Evolutionary conservation across 73 alveolate genomes (phyloP).

Genomic region (Breviolum minutum): DNA sequence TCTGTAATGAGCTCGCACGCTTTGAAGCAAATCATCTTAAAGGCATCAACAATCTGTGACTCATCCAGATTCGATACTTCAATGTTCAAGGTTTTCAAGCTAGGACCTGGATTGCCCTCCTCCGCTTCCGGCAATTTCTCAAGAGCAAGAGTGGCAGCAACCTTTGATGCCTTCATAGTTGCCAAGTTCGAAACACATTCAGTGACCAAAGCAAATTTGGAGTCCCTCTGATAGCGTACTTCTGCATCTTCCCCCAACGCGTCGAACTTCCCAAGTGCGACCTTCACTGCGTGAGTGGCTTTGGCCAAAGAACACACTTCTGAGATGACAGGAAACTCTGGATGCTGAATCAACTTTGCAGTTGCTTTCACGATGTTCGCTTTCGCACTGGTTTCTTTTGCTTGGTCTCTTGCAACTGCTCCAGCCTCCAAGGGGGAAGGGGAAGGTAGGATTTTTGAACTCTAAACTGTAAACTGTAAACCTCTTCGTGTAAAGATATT

Average conservation of each 20-base stretch:
- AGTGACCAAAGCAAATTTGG: background rate
- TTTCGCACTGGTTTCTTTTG: background rate
- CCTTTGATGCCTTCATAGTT: background rate
- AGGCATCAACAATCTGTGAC: background rate
- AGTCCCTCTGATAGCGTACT: background rate
- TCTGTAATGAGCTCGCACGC: background rate
- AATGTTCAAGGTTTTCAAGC: background rate
- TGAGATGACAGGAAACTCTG: background rate
- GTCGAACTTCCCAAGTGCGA: background rate
- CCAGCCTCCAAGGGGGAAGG: background rate
- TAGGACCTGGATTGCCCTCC: background rate
- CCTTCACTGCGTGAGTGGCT: background rate
- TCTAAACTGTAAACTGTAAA: background rate
- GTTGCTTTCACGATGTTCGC: background rate
- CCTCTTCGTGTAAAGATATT: too few species aligned
- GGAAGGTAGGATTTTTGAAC: background rate
- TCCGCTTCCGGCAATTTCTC: background rate
- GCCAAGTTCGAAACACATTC: background rate
- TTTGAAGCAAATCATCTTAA: background rate
- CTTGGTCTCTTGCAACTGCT: background rate
- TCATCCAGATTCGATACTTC: background rate
- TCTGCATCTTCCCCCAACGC: background rate
- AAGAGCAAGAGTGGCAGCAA: background rate
- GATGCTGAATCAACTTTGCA: background rate
- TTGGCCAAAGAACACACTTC: background rate